These are phyloP conservation scores for Rosa rugosa DNA, from an alignment of 306 rosid species.

Conservation along the genomic window DNA sequence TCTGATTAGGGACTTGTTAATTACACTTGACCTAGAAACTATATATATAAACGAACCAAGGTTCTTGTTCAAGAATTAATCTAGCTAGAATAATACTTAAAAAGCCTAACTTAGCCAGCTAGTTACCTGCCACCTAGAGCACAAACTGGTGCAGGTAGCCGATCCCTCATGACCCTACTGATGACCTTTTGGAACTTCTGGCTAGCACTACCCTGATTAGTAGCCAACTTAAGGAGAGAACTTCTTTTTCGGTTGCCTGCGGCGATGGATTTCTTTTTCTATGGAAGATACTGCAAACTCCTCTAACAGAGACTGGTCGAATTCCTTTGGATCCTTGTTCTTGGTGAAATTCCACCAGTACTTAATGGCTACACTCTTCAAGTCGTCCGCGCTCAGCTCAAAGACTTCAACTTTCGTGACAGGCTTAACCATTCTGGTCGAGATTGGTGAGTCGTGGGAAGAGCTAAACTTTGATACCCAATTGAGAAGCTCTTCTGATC, in stretches of 20 bases:
- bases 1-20: not conserved
- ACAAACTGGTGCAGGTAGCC: not conserved
- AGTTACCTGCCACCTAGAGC: not conserved
- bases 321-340: not conserved
- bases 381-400: not conserved
- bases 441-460: constrained; percentile 34
- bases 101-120: not conserved
- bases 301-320: not conserved
- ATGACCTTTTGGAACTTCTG: not conserved
- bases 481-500: constrained; percentile 8
- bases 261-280: not conserved
- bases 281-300: not conserved
- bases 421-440: constrained; percentile 35
- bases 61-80: not conserved
- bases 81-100: not conserved
- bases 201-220: not conserved
- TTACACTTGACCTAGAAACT: not conserved
- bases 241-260: not conserved
- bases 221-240: not conserved
- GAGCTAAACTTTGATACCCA: constrained; percentile 44
- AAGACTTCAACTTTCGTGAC: not conserved
- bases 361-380: not conserved
- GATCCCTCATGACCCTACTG: not conserved
- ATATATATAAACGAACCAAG: too few relatives aligned
- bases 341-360: constrained; percentile 9